Base-by-base conservation (phyloP, 2,329 filamentous ascomycete genomes). In the Didymella pomorum region DNA sequence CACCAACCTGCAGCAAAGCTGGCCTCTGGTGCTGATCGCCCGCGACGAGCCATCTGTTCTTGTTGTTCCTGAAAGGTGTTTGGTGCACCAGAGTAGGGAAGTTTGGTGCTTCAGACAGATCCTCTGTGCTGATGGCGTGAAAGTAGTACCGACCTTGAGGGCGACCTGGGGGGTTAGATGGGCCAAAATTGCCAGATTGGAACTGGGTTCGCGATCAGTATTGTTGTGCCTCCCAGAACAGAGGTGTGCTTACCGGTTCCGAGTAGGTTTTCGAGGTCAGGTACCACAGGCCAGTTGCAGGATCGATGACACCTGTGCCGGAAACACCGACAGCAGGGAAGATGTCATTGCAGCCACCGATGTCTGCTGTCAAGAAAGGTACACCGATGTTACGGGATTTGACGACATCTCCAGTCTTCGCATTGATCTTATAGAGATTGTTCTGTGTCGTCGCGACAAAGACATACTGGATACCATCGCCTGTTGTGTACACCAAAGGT, bases 401-500 rank as follows among this genome's bases (percentile, higher is more conserved):
- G n/a, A 86, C 63, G 21, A 86, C 83, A 3, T 73, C 78, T 21
- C 84, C 84, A 0, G 82, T 85, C 65, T 83, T 82, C 0, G 83
- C 83, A 64, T 86, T 77, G 29, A 86, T 71, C 60, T 84, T 86
- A 69, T 86, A 85, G 7, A 86, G 69, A 49, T 84, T 85, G 70
- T 86, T 87, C 66, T 85, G 83, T 0, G 83, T 84, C 0, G 84
- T 86, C 2, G 85, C 80, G 11, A 85, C 71, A 63, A 83, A 87
- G 37, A 87, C 79, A 54, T 82, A 84, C 72, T 87, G 84, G 10
- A 78, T 78, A 20, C 79, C 78, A 23, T 78, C 76, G 14, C 67
- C 74, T 5, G 82, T 78, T 1, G 85, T 87, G 71, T 85, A 84
- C 8, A 83, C 79, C 16, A 84, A 69, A 9, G 82, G 81, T 61